A percentile compares a stretch with the other conserved stretches of the same genome.
phyloP scores from a whole-genome alignment of 495 filamentous ascomycete genomes.

The Hyaloscypha finlandica region DNA sequence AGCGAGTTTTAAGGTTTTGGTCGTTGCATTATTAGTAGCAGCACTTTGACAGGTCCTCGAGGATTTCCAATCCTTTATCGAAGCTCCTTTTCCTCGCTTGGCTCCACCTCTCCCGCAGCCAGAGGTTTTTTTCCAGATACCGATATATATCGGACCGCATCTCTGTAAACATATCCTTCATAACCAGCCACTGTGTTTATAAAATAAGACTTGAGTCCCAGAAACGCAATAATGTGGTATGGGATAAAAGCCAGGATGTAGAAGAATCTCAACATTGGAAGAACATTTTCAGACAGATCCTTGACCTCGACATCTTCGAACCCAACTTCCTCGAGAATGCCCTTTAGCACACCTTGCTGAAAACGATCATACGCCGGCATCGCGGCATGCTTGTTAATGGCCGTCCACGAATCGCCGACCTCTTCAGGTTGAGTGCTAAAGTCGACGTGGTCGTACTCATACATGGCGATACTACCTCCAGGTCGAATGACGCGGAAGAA shows the following conservation, averaged over 20 bases:
- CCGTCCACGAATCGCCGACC: constrained; percentile 38
- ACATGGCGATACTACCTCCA: constrained; percentile 47
- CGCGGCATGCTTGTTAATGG: constrained; percentile 46
- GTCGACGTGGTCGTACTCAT: constrained; percentile 54
- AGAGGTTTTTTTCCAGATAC: constrained; percentile 40
- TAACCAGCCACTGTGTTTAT: constrained; percentile 51
- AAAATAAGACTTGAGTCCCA: constrained; percentile 48
- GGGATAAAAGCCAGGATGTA: constrained; percentile 53
- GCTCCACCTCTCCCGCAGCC: too few relatives aligned
- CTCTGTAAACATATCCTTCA: constrained; percentile 39
- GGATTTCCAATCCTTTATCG: too few relatives aligned
- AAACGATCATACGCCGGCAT: constrained; percentile 49
- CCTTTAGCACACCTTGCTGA: constrained; percentile 34
- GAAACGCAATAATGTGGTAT: constrained; percentile 47
- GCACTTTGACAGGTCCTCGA: too few relatives aligned
- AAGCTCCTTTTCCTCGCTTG: too few relatives aligned
- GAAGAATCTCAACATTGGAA: constrained; percentile 54
- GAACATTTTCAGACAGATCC: constrained; percentile 51
- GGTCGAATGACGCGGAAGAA: constrained; percentile 54
- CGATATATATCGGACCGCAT: constrained; percentile 41
- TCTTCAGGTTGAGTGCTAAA: constrained; percentile 34
- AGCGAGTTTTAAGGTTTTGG: too few relatives aligned
- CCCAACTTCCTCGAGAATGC: constrained; percentile 50
- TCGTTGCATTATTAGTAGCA: too few relatives aligned
- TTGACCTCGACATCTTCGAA: constrained; percentile 50